Conservation (phyloP, 1,284 basidiomycete species). For the Malassezia yamatoensis region DNA sequence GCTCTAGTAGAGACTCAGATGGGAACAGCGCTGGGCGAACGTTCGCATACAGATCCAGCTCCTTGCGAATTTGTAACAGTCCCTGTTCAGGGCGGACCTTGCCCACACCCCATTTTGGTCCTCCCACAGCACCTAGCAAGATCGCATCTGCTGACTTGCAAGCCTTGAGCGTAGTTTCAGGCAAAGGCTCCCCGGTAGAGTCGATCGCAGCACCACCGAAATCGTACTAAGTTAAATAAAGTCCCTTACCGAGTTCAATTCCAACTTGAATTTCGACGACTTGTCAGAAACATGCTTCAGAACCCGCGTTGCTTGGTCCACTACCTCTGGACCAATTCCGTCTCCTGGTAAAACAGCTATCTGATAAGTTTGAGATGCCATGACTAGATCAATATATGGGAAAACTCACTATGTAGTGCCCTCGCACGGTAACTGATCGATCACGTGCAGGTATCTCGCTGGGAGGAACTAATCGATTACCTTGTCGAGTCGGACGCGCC, state of each 20-base stretch:
- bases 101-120: constrained; percentile 91
- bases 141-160: constrained; percentile 46
- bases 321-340: constrained; percentile 93
- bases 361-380: constrained; percentile 48
- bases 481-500: constrained; percentile 24
- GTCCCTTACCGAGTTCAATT: constrained; percentile 51
- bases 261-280: constrained; percentile 59
- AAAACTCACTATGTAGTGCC: neutral
- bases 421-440: too few relatives aligned
- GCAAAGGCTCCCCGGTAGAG: constrained; percentile 68
- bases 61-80: constrained; percentile 80
- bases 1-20: constrained; percentile 72
- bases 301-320: constrained; percentile 76
- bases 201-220: constrained; percentile 96
- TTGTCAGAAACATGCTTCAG: constrained; percentile 64
- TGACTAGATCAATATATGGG: neutral
- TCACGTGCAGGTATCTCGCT: too few relatives aligned
- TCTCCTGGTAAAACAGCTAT: constrained; percentile 86
- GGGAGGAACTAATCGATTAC: too few relatives aligned
- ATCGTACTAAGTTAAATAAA: constrained; percentile 50
- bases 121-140: constrained; percentile 68
- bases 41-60: constrained; percentile 89
- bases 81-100: constrained; percentile 92
- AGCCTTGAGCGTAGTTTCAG: constrained; percentile 65
- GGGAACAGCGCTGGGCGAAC: constrained; percentile 93